These are phyloP conservation scores for Aspergillus alliaceus DNA, from an alignment of 2,329 filamentous ascomycete species.

Conservation along the genomic window DNA sequence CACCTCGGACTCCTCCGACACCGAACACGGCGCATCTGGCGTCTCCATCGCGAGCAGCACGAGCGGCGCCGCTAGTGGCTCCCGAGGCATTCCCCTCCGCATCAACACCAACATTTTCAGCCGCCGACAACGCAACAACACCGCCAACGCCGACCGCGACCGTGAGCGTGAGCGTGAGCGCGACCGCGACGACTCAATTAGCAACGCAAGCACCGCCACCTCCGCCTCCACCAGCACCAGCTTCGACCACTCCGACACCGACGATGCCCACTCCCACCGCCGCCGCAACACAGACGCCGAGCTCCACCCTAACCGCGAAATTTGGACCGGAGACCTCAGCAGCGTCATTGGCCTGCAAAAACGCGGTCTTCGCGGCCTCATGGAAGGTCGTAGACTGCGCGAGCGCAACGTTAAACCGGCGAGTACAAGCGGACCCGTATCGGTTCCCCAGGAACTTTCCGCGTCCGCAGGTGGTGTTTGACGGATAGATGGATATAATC, in stretches of 20 bases:
- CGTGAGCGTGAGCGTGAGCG: slow-evolving; percentile 28
- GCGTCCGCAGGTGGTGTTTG: neutral
- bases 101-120: slow-evolving; percentile 41
- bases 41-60: slow-evolving; percentile 29
- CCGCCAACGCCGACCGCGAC: slow-evolving; percentile 19
- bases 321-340: slow-evolving; percentile 73
- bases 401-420: slow-evolving; percentile 58
- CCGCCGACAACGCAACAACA: slow-evolving; percentile 20
- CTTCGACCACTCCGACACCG: slow-evolving; percentile 39
- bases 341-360: slow-evolving; percentile 96
- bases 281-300: slow-evolving; percentile 40
- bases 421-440: slow-evolving; percentile 11
- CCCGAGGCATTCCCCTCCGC: slow-evolving; percentile 37
- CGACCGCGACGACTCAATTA: slow-evolving; percentile 41
- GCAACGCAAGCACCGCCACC: slow-evolving; percentile 38
- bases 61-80: slow-evolving; percentile 21
- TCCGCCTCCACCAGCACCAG: slow-evolving; percentile 41
- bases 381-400: slow-evolving; percentile 87
- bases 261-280: slow-evolving; percentile 39
- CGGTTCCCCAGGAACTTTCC: neutral
- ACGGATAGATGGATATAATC: neutral
- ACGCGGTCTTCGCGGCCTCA: slow-evolving; percentile 82
- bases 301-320: slow-evolving; percentile 52
- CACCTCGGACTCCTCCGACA: slow-evolving; percentile 41
- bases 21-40: slow-evolving; percentile 33